Percentiles rank a stretch among this genome's conserved stretches.
phyloP scores from a whole-genome alignment of 768 basidiomycete genomes.

The Candolleomyces aberdarensis region DNA sequence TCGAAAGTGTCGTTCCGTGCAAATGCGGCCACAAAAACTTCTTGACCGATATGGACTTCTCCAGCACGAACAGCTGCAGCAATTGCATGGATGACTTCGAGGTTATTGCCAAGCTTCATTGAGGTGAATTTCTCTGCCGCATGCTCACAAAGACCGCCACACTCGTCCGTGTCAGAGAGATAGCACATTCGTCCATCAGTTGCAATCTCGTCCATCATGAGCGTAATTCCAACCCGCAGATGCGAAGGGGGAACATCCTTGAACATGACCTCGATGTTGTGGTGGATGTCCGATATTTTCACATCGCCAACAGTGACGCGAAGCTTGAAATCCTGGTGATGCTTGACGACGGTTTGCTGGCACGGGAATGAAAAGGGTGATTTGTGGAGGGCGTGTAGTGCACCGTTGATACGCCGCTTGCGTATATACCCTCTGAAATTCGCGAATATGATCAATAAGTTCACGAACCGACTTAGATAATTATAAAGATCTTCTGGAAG shows the following conservation, averaged over 20 bases:
- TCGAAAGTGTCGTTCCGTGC: slow-evolving; percentile 12
- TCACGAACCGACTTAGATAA: too few relatives aligned
- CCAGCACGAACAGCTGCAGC: slow-evolving; percentile 15
- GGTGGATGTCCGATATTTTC: slow-evolving; percentile 15
- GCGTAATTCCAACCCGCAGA: slow-evolving; percentile 11
- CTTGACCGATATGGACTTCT: slow-evolving; percentile 25
- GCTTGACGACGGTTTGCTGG: slow-evolving; percentile 13
- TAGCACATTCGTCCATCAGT: slow-evolving; percentile 20
- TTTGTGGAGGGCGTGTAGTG: slow-evolving; percentile 25
- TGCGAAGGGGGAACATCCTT: slow-evolving; percentile 7
- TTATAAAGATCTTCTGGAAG: too few relatives aligned
- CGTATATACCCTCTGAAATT: too few relatives aligned
- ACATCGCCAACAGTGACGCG: slow-evolving; percentile 11
- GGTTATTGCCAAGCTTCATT: slow-evolving; percentile 16
- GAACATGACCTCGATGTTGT: slow-evolving; percentile 25
- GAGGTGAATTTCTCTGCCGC: slow-evolving; percentile 7
- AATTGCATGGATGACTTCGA: slow-evolving; percentile 9
- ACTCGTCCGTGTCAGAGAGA: slow-evolving; percentile 17
- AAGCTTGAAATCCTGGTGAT: slow-evolving; percentile 12
- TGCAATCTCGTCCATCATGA: slow-evolving; percentile 25
- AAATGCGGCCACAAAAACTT: slow-evolving; percentile 24
- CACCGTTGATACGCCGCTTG: too few relatives aligned
- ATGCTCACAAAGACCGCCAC: slow-evolving; percentile 27
- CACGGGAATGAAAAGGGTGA: slow-evolving; percentile 20
- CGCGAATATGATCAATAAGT: too few relatives aligned